A percentile compares a stretch with the other conserved stretches of the same genome.
Conservation (phyloP, 306 rosid species). For the Cyclanthera cordifolia region DNA sequence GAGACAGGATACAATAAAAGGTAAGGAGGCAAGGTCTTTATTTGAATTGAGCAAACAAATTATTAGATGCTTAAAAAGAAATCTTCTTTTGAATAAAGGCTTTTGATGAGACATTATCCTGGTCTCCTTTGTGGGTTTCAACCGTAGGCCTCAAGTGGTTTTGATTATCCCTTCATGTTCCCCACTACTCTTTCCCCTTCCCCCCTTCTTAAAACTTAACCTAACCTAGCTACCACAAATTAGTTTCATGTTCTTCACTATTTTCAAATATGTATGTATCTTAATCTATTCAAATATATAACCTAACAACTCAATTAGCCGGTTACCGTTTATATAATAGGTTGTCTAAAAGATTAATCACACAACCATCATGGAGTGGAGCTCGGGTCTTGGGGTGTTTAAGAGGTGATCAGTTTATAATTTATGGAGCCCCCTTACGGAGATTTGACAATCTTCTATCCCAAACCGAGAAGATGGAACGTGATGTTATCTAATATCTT, state of each 20-base stretch:
- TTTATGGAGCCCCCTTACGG: no score
- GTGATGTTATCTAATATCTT: no score
- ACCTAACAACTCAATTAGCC: no score
- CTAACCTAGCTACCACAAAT: neutral
- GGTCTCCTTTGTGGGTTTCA: constrained; percentile 15
- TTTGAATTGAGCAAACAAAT: neutral
- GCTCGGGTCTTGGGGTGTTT: no score
- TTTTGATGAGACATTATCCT: constrained; percentile 1
- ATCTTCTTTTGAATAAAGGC: neutral
- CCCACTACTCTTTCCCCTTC: constrained; percentile 8
- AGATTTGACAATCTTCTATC: no score
- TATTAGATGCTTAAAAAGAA: constrained; percentile 1
- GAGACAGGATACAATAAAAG: neutral
- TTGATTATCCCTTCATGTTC: neutral
- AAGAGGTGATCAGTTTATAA: no score
- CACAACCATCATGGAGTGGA: no score
- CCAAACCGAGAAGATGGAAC: no score
- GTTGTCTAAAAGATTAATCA: no score
- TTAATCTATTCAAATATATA: neutral
- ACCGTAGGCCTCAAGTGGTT: constrained; percentile 5
- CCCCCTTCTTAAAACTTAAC: neutral
- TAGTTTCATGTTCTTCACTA: neutral
- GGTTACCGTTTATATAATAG: no score
- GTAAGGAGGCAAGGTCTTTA: neutral
- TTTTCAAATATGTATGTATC: neutral